Evolutionary conservation across 2,329 filamentous ascomycete species (phyloP).

Genomic region (Colletotrichum viniferum): DNA sequence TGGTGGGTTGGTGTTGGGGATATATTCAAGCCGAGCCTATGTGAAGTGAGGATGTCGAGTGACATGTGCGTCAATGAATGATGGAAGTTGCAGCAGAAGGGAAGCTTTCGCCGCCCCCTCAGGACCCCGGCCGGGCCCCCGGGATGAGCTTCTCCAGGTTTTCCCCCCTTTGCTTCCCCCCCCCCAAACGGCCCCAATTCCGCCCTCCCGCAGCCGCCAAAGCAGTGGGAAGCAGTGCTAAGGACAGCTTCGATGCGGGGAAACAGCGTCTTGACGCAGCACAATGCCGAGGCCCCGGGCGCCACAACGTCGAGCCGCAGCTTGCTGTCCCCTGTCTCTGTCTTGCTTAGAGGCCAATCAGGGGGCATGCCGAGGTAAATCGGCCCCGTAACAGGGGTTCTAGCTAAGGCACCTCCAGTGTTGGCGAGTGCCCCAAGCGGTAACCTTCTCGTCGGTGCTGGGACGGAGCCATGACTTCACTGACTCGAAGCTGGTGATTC

Average conservation of each 20-base stretch:
- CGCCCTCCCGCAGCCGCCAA: neutral
- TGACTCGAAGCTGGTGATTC: slow-evolving; percentile 4
- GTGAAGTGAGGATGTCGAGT: neutral
- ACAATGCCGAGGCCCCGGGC: slow-evolving; percentile 17
- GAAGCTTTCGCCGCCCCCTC: slow-evolving; percentile 14
- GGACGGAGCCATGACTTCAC: neutral
- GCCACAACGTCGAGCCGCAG: neutral
- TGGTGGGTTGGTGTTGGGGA: neutral
- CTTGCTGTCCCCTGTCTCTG: neutral
- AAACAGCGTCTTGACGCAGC: slow-evolving; percentile 1
- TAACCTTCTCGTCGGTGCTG: slow-evolving; percentile 15
- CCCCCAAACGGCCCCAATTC: neutral
- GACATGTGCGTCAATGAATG: neutral
- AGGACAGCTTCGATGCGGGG: neutral
- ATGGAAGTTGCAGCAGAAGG: neutral
- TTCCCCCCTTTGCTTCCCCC: neutral
- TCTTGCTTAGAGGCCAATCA: slow-evolving; percentile 2
- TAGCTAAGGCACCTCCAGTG: neutral
- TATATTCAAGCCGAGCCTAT: neutral
- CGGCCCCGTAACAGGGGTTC: neutral
- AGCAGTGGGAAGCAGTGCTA: neutral
- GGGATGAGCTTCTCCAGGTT: slow-evolving; percentile 21
- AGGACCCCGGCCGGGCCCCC: neutral
- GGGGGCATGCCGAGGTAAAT: slow-evolving; percentile 13
- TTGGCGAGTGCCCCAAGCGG: neutral